Evolutionary conservation across 179 eudicot genomes (phyloP), one percentile per base, ranked within the genome.

Genomic region (Camellia oleifera): DNA sequence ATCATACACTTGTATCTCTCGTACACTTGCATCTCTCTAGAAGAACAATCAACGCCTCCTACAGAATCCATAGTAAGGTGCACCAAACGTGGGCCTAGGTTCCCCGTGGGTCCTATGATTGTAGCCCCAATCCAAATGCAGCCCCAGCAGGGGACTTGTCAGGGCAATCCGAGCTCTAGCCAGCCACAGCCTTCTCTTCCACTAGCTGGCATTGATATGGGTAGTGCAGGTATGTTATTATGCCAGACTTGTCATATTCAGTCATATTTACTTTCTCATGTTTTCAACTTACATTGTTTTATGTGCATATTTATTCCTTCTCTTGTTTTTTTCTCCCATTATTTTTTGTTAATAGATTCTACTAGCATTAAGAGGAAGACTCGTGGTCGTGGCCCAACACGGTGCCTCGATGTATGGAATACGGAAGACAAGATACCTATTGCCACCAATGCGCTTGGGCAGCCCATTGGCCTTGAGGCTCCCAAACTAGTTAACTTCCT

Each of bases 381-480:
- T 80, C 79, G 64, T 8, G 77, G 61, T 15, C 81, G 83, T 69
- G 87, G 85, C 52, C 85, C 81, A 79, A 80, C 84, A 32, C 83
- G 81, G 65, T 82, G 83, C 77, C 83, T 72, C 48, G 54, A 84
- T 15, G 56, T 83, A 40, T 83, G 82, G 74, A 78, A 72, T 46
- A 70, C 74, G 17, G 72, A 56, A 1, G 82, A 63, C 46, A 78
- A 82, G 48, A 82, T 87, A 62, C 50, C 63, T 23, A 17, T 87
- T 56, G 14, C 63, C 56, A 80, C 84, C 32, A 78, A 84, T 67
- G 85, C 75, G 32, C 68, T 62, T 64, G 87, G 89, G 53, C 82
- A 84, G 80, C 85, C 89, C 40, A 74, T 87, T 44, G 89, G 89
- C 12, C 53, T 15, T 26, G 84, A 84, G 72, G 84, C 87, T 23